Percentiles rank a stretch among this genome's conserved stretches.
These are phyloP conservation scores for Chloridella minuta DNA, from an alignment of 352 stramenopile genomes.

Conservation along the genomic window DNA sequence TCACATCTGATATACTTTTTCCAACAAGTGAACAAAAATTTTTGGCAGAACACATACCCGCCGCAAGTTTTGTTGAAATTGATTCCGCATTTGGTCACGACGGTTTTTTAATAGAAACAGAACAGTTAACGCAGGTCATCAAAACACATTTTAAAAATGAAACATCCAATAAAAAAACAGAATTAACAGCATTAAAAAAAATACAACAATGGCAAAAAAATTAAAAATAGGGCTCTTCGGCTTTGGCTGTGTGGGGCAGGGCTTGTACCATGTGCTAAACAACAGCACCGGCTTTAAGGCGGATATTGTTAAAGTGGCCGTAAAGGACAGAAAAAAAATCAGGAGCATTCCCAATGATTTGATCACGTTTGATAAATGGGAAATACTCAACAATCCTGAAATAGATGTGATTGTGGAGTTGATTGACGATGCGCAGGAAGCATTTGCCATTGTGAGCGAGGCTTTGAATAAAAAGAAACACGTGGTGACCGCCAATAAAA, in stretches of 20 bases:
- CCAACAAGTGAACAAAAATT: too few species aligned
- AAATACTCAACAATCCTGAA: neutral
- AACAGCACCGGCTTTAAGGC: neutral
- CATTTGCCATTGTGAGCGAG: neutral
- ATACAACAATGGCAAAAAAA: neutral
- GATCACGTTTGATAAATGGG: neutral
- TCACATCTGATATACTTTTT: too few species aligned
- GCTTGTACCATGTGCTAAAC: neutral
- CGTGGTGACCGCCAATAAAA: neutral
- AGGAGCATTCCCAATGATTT: neutral
- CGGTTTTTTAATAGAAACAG: too few species aligned
- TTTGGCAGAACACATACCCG: too few species aligned
- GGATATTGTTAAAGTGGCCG: neutral
- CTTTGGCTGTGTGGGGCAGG: neutral
- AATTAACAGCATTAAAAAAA: neutral
- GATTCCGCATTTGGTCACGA: too few species aligned
- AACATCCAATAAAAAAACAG: too few species aligned
- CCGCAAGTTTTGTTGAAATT: too few species aligned
- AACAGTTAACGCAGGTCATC: too few species aligned
- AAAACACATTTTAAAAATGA: too few species aligned
- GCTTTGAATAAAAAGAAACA: neutral
- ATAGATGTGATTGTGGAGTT: neutral
- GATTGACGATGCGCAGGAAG: neutral
- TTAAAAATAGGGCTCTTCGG: neutral
- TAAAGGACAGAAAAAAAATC: neutral